Conservation (phyloP, 768 basidiomycete genomes). For the Termitomyces sp. region DNA sequence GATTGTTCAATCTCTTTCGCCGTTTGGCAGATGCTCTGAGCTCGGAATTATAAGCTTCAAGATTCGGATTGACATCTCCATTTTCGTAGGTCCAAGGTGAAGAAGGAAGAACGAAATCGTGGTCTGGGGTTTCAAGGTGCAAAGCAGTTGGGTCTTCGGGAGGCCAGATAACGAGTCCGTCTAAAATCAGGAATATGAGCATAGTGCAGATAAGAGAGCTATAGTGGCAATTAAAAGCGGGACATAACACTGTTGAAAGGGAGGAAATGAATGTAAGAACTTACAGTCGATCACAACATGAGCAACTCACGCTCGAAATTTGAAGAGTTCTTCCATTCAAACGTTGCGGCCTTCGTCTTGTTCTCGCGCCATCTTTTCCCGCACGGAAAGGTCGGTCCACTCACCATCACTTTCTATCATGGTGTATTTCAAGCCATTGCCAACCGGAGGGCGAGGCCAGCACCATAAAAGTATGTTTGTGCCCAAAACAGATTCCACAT, state of each 20-base stretch:
- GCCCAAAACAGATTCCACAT: slow-evolving; percentile 78
- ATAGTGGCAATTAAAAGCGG: background rate
- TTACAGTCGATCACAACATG: slow-evolving; percentile 2
- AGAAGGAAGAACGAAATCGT: slow-evolving; percentile 43
- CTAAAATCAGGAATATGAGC: slow-evolving; percentile 13
- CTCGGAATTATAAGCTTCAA: slow-evolving; percentile 57
- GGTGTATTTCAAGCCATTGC: slow-evolving; percentile 75
- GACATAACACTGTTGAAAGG: background rate
- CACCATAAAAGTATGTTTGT: slow-evolving; percentile 76
- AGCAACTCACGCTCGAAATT: slow-evolving; percentile 7
- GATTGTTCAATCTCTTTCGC: slow-evolving; percentile 14
- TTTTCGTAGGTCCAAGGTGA: slow-evolving; percentile 89
- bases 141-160: slow-evolving; percentile 57
- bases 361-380: slow-evolving; percentile 15
- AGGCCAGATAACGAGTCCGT: slow-evolving; percentile 51
- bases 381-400: slow-evolving; percentile 46
- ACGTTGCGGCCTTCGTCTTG: slow-evolving; percentile 14
- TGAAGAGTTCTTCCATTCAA: slow-evolving; percentile 10
- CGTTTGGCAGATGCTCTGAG: slow-evolving; percentile 14
- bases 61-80: slow-evolving; percentile 67
- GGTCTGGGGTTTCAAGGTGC: slow-evolving; percentile 24
- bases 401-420: slow-evolving; percentile 71
- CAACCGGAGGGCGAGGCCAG: slow-evolving; percentile 63
- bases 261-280: background rate
- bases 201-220: background rate